These are phyloP conservation scores for Suhomyces kilbournensis DNA, from an alignment of 805 yeast genomes.

Conservation along the genomic window DNA sequence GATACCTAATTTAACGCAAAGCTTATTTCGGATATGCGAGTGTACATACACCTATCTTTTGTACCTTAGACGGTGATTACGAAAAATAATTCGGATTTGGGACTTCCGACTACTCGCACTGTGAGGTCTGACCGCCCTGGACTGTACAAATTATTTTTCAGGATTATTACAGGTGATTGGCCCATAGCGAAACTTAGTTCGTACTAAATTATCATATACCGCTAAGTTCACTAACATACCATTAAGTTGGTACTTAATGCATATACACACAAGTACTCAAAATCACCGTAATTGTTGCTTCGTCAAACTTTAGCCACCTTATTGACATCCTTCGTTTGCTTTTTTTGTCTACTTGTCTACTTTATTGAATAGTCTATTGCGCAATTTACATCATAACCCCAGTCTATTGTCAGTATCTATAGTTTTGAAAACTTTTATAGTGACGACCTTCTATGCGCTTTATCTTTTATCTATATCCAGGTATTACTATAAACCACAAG, in stretches of 20 bases:
- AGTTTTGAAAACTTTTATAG: not conserved
- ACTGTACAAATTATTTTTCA: not conserved
- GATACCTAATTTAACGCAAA: not conserved
- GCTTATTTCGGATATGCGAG: not conserved
- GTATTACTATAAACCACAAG: not conserved
- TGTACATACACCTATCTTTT: not conserved
- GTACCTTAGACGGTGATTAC: not conserved
- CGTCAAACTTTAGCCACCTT: not conserved
- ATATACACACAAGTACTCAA: not conserved
- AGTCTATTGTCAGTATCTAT: not conserved
- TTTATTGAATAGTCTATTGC: not conserved
- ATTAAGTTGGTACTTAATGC: not conserved
- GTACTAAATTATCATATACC: not conserved
- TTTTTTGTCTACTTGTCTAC: not conserved
- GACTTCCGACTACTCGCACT: not conserved
- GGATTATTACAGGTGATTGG: not conserved
- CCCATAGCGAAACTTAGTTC: not conserved
- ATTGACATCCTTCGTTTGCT: not conserved
- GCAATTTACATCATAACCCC: not conserved
- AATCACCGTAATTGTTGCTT: not conserved
- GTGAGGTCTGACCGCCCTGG: not conserved
- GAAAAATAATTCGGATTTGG: not conserved
- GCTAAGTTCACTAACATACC: not conserved
- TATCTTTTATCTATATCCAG: not conserved
- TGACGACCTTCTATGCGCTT: not conserved